These are phyloP conservation scores for Leccinum imitatum DNA, from an alignment of 768 basidiomycete genomes.

Conservation along the genomic window DNA sequence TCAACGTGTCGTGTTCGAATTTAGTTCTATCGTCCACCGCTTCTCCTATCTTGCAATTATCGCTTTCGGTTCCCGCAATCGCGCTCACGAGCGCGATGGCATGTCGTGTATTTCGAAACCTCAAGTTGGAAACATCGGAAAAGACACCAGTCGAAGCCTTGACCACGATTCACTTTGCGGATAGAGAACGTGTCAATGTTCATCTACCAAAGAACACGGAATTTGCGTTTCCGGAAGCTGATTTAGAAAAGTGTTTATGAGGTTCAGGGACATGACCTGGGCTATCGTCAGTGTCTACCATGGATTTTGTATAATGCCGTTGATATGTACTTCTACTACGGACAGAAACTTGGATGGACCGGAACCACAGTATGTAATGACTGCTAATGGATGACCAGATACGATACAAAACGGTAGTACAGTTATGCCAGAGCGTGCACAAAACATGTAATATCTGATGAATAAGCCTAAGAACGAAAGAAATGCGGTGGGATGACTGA, in stretches of 20 bases:
- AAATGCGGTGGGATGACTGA: neutral
- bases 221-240: neutral
- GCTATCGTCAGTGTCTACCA: constrained; percentile 1
- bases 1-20: constrained; percentile 31
- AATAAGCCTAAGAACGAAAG: neutral
- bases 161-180: constrained; percentile 20
- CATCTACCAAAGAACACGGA: constrained; percentile 2
- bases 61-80: constrained; percentile 29
- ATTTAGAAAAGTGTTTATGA: constrained; percentile 3
- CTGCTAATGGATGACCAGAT: neutral
- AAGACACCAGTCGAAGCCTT: constrained; percentile 11
- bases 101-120: constrained; percentile 36
- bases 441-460: neutral
- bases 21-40: constrained; percentile 10
- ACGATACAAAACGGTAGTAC: constrained; percentile 20
- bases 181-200: constrained; percentile 1
- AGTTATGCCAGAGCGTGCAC: neutral
- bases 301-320: neutral
- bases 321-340: neutral
- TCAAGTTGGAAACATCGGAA: constrained; percentile 20
- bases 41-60: constrained; percentile 23
- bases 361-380: constrained; percentile 1
- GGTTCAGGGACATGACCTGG: neutral
- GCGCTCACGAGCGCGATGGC: constrained; percentile 35
- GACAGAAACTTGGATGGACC: neutral